phyloP scores from a whole-genome alignment of 768 basidiomycete species.

The Suillus subalutaceus region DNA sequence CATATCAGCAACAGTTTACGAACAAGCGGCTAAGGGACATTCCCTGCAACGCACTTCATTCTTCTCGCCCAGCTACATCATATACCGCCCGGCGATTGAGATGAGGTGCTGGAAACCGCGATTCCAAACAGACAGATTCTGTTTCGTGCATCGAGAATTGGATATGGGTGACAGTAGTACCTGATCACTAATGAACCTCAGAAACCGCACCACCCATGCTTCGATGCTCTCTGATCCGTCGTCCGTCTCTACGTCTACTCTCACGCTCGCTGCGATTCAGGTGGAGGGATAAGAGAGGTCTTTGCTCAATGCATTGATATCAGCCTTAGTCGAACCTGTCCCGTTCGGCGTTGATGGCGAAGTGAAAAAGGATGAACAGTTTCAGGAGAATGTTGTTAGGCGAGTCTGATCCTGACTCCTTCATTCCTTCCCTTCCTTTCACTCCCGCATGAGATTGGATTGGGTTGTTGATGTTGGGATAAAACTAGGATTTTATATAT shows the following conservation, averaged over 20 bases:
- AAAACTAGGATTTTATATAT: too few species aligned
- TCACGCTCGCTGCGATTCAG: constrained; percentile 53
- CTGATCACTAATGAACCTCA: too few species aligned
- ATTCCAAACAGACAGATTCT: neutral
- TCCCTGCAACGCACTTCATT: too few species aligned
- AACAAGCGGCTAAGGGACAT: too few species aligned
- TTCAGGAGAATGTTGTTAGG: constrained; percentile 46
- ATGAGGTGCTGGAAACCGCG: neutral
- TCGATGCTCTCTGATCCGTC: constrained; percentile 58
- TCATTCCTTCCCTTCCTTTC: neutral
- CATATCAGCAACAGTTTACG: too few species aligned
- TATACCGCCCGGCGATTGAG: neutral
- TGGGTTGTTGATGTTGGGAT: neutral
- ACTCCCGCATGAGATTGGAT: neutral
- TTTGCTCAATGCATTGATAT: constrained; percentile 48
- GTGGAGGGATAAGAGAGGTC: constrained; percentile 5
- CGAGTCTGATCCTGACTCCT: constrained; percentile 26
- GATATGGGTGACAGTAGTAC: neutral
- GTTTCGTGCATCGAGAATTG: neutral
- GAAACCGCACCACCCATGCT: constrained; percentile 43
- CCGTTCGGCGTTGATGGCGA: constrained; percentile 74
- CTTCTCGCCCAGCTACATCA: too few species aligned
- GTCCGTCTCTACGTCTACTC: constrained; percentile 35
- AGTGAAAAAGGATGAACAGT: constrained; percentile 58
- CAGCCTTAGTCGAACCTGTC: constrained; percentile 54